Percentiles rank a stretch among this genome's conserved stretches.
These are phyloP conservation scores for Lactifluus echinatus DNA, from an alignment of 768 basidiomycete species.

Conservation along the genomic window DNA sequence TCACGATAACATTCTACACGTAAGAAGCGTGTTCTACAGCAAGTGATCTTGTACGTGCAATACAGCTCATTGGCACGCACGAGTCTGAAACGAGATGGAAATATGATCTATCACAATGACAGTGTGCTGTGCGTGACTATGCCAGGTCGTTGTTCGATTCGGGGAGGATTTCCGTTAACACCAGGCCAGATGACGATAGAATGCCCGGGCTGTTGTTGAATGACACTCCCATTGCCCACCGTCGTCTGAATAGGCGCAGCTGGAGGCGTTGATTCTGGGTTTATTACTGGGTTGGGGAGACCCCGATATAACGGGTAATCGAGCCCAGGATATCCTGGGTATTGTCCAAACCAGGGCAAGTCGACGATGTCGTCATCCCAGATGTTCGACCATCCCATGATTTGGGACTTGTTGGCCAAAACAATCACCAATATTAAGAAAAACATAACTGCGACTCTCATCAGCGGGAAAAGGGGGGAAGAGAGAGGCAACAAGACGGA, in stretches of 20 bases:
- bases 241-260: background rate
- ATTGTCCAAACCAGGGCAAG: conserved; percentile 70
- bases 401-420: conserved; percentile 48
- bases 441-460: conserved; percentile 29
- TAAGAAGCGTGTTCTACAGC: conserved; percentile 15
- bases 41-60: conserved; percentile 6
- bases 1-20: conserved; percentile 6
- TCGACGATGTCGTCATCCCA: conserved; percentile 54
- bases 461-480: conserved; percentile 6
- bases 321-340: conserved; percentile 43
- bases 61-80: background rate
- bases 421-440: conserved; percentile 40
- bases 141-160: conserved; percentile 53
- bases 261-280: background rate
- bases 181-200: conserved; percentile 64
- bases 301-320: background rate
- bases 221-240: conserved; percentile 30
- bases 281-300: background rate
- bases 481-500: conserved; percentile 24
- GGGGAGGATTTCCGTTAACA: conserved; percentile 47
- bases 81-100: background rate
- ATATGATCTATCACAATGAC: conserved; percentile 4
- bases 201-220: conserved; percentile 48
- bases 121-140: conserved; percentile 17
- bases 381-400: conserved; percentile 43